Evolutionary conservation across 371 early-diverging fungal genomes (phyloP).

Genomic region (Actinomortierella ambigua): DNA sequence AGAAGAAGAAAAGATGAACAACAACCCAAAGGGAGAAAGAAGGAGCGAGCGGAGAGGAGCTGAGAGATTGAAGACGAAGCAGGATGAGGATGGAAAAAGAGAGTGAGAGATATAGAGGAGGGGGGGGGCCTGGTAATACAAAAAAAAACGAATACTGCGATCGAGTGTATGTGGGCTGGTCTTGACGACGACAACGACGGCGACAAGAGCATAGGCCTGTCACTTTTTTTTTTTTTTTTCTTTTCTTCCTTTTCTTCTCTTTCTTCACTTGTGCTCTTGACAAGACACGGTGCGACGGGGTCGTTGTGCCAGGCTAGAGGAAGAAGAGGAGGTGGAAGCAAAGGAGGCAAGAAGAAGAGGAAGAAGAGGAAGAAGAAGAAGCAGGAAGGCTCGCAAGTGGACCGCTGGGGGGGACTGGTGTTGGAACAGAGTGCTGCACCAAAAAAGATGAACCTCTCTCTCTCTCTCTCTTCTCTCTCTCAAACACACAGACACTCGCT

Average conservation of each 20-base stretch:
- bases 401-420: background rate
- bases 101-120: too few species aligned
- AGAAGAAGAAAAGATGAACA: too few species aligned
- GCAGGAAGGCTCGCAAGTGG: too few species aligned
- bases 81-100: too few species aligned
- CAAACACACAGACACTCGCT: conserved; percentile 13
- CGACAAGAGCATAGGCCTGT: background rate
- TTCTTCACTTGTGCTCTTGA: background rate
- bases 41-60: too few species aligned
- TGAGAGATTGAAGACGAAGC: too few species aligned
- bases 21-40: too few species aligned
- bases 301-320: background rate
- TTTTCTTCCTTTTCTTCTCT: background rate
- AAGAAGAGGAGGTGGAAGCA: background rate
- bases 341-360: background rate
- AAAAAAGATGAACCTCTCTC: background rate
- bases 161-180: background rate
- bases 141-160: too few species aligned
- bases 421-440: background rate
- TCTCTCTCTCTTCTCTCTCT: background rate
- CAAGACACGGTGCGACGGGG: conserved; percentile 2
- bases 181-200: background rate
- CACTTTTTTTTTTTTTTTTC: background rate
- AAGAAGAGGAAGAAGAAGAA: background rate
- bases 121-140: too few species aligned